Evolutionary conservation across 352 stramenopile species (phyloP).

Genomic region (Pythium grandisporangium): DNA sequence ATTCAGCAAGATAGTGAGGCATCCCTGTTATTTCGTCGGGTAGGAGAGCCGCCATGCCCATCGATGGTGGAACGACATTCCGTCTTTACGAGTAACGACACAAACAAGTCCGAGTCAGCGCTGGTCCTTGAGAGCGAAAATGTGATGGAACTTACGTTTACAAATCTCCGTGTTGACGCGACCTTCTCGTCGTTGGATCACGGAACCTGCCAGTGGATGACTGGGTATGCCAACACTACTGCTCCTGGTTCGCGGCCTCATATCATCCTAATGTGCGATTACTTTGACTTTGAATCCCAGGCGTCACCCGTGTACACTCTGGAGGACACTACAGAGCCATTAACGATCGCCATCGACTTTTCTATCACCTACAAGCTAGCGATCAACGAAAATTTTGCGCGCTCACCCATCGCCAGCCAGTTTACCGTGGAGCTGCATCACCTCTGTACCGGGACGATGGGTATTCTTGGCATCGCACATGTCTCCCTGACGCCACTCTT

Average conservation of each 20-base stretch:
- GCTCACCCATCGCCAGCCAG: constrained; percentile 4
- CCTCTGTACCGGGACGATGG: no score
- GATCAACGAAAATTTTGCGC: constrained; percentile 15
- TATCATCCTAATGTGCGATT: constrained; percentile 26
- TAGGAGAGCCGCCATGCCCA: no score
- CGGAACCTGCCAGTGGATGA: background rate
- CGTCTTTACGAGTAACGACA: background rate
- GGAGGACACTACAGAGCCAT: background rate
- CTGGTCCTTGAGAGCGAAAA: no score
- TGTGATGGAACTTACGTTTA: constrained; percentile 10
- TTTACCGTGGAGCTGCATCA: constrained; percentile 18
- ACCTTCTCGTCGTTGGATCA: no score
- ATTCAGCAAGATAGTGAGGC: no score
- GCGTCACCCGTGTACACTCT: constrained; percentile 16
- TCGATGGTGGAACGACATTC: background rate
- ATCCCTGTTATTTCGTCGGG: no score
- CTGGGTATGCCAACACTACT: no score
- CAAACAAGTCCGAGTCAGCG: no score
- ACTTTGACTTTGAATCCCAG: constrained; percentile 33
- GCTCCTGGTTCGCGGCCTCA: no score
- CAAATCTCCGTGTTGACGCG: constrained; percentile 1
- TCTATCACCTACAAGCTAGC: constrained; percentile 21
- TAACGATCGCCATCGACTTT: constrained; percentile 11
- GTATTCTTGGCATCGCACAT: constrained; percentile 5
- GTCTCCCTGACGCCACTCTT: constrained; percentile 13